Evolutionary conservation across 306 rosid species (phyloP).

Genomic region (Lotus japonicus): DNA sequence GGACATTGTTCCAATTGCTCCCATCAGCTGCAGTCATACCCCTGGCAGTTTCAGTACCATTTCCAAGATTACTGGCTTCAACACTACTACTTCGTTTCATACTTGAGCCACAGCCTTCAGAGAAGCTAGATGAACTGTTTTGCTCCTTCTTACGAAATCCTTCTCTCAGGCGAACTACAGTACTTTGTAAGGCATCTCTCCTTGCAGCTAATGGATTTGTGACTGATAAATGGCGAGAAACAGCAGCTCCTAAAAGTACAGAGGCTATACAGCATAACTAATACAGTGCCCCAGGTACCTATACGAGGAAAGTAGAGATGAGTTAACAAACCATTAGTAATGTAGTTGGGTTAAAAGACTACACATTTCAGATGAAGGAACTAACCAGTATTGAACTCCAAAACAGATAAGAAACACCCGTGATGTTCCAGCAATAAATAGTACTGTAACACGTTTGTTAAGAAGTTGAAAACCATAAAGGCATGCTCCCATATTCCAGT

Average conservation of each 20-base stretch:
- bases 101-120: constrained; percentile 98
- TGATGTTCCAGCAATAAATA: constrained; percentile 91
- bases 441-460: constrained; percentile 78
- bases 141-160: constrained; percentile 95
- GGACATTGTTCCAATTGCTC: constrained; percentile 64
- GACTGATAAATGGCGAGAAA: constrained; percentile 87
- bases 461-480: constrained; percentile 94
- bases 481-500: constrained; percentile 99
- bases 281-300: constrained; percentile 99
- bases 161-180: constrained; percentile 95
- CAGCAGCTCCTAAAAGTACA: constrained; percentile 91
- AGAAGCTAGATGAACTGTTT: constrained; percentile 92
- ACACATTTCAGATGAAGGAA: constrained; percentile 7
- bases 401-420: constrained; percentile 96
- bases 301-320: constrained; percentile 16
- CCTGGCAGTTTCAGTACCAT: constrained; percentile 65
- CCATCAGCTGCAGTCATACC: constrained; percentile 59
- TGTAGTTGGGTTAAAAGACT: not conserved
- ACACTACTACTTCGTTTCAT: constrained; percentile 97
- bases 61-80: constrained; percentile 78
- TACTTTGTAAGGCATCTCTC: constrained; percentile 97
- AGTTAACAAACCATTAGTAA: constrained; percentile 25
- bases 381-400: constrained; percentile 97
- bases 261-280: constrained; percentile 97
- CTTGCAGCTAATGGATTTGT: constrained; percentile 93